Percentiles rank a stretch among this genome's conserved stretches.
Conservation (phyloP, 352 stramenopile genomes). For the Pythium guiyangense region DNA sequence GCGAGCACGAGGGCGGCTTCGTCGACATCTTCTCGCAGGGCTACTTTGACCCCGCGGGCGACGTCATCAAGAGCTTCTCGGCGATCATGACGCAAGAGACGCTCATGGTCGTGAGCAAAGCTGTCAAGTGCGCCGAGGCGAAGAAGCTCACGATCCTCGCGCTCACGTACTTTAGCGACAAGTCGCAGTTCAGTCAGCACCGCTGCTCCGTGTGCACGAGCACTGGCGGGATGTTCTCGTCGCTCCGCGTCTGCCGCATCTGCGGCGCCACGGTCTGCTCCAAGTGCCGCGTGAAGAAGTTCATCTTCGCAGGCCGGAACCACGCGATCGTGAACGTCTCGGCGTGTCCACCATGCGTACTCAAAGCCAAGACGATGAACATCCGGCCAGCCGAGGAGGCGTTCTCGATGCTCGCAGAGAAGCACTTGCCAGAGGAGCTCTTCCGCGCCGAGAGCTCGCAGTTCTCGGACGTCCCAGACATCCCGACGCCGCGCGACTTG, state of each 20-base stretch:
- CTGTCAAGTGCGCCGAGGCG: conserved; percentile 37
- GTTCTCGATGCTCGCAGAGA: conserved; percentile 11
- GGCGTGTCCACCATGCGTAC: conserved; percentile 11
- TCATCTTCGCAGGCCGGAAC: conserved; percentile 26
- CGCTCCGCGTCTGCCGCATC: conserved; percentile 29
- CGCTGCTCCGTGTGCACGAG: conserved; percentile 6
- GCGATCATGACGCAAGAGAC: conserved; percentile 22
- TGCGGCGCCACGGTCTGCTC: conserved; percentile 38
- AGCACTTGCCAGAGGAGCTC: conserved; percentile 9
- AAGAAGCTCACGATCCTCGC: conserved; percentile 53
- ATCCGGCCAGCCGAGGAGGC: conserved; percentile 9
- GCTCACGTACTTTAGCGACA: conserved; percentile 22
- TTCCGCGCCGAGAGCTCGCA: conserved; percentile 8
- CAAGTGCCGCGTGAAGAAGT: conserved; percentile 44
- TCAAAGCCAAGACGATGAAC: conserved; percentile 14
- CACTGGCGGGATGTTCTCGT: conserved; percentile 6
- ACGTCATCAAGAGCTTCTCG: conserved; percentile 23
- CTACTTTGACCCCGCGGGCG: conserved; percentile 34
- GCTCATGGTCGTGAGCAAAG: conserved; percentile 25
- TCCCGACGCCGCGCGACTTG: conserved; percentile 1
- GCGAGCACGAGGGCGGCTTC: conserved; percentile 25
- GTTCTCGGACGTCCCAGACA: conserved; percentile 4
- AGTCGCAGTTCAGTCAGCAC: conserved; percentile 7
- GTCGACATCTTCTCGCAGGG: conserved; percentile 40
- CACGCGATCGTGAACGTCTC: conserved; percentile 11